Evolutionary conservation across 1,139 yeast species (phyloP), one percentile per base, ranked within the genome.

Genomic region (Magnusiomyces starmeri): DNA sequence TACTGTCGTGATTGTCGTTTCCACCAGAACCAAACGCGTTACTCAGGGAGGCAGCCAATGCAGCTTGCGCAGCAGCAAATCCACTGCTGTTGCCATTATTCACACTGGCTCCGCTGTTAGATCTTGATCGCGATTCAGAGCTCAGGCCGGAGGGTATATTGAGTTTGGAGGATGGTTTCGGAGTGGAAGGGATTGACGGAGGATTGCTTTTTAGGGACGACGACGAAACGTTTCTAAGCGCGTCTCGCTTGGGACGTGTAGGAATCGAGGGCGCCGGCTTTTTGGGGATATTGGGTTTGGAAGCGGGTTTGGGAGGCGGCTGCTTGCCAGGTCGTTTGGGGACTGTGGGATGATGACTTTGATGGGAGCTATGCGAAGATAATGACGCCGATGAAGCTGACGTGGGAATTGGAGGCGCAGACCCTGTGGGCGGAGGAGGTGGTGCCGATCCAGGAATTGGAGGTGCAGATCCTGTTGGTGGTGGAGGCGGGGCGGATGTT

Each of bases 331-430:
- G 59, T 18, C 58, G 48, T 12, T 51, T 50, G 3, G 60, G 54
- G n/a, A n/a, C n/a, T n/a, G n/a, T n/a, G n/a, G n/a, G n/a, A n/a
- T n/a, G n/a, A n/a, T n/a, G n/a, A n/a, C n/a, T n/a, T n/a, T n/a
- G n/a, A n/a, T n/a, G n/a, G n/a, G n/a, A n/a, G n/a, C n/a, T n/a
- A n/a, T n/a, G n/a, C n/a, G n/a, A n/a, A n/a, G n/a, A n/a, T n/a
- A n/a, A n/a, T 12, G 48, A 45, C 7, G 61, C 43, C 3, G 74
- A 2, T 76, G 74, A 3, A 70, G 43, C 35, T 2, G 62, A 61
- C 6, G 65, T 57, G 22, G 48, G 51, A 21, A 50, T 50, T 42
- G 48, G 45, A 18, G 56, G 48, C 7, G 60, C 53, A 10, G 53
- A 22, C 22, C 41, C 47, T 47, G 42, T 49, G 39, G 48, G 64